Base-by-base conservation (phyloP, 2,329 filamentous ascomycete genomes). In the Raffaelea deltoideospora region DNA sequence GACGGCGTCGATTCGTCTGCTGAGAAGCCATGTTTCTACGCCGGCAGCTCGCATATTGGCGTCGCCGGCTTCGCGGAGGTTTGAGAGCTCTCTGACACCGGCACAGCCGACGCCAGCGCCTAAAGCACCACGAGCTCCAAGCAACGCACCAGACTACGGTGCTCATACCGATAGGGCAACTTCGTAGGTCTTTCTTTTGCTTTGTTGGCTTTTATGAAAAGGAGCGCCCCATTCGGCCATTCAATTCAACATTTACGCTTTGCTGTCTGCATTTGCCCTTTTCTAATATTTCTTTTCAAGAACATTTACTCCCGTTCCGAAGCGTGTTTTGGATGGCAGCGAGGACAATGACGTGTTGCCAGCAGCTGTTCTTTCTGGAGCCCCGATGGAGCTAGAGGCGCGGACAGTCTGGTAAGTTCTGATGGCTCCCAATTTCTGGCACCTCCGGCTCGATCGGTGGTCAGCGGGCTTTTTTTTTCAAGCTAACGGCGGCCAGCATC, bases 301-400 rank as follows among this genome's bases (percentile, higher is more conserved):
- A 42, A 77, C 76, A 53, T 98, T 84, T 60, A 94, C 88, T 2
- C 90, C 88, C 17, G 76, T 95, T 18, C 88, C 90, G 40, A 87
- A 82, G 64, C 72, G 77, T 46, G 71, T 95, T 42, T 85, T 94
- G 72, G 79, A 94, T 53, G 90, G 87, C 51, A 92, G 80, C 54
- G 88, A 96, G 61, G 75, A 79, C 31, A 72, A 67, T 28, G 72
- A 79, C 4, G 64, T 75, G 41, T 69, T 90, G 30, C 75, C 87
- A 35, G 90, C 88, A 20, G 85, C 86, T 41, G 72, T 90, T 21
- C 68, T 95, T 23, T 96, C 90, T 4, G 90, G 88, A 35, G 90
- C 90, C 33, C 92, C 90, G 22, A 73, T 87, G 39, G 92, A 98
- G 56, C 73, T 98, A 15, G 87, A 98, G 64, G 87, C 83, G 44